These are phyloP conservation scores for Malassezia nana DNA, from an alignment of 1,284 basidiomycete genomes.

Conservation along the genomic window DNA sequence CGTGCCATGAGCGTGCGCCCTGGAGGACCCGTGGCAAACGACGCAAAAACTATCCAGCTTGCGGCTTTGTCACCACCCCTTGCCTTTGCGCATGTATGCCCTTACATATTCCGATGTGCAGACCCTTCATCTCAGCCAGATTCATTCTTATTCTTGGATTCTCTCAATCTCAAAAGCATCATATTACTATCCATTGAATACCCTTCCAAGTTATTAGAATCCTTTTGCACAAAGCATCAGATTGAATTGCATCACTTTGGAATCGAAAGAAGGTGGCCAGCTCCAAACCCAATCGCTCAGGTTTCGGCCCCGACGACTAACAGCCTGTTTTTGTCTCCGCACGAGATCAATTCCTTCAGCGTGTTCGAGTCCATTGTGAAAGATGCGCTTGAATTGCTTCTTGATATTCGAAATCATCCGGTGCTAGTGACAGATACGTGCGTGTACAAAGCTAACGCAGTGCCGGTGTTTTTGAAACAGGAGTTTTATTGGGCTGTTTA, in stretches of 20 bases:
- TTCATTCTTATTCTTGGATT: slow-evolving; percentile 25
- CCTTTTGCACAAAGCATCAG: slow-evolving; percentile 23
- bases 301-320: slow-evolving; percentile 3
- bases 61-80: slow-evolving; percentile 24
- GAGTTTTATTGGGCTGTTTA: slow-evolving; percentile 37
- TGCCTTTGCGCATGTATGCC: slow-evolving; percentile 31
- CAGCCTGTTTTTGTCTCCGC: slow-evolving; percentile 9
- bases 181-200: slow-evolving; percentile 36
- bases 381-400: slow-evolving; percentile 33
- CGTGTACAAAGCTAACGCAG: not conserved
- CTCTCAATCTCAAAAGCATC: slow-evolving; percentile 30
- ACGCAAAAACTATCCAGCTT: not conserved
- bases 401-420: slow-evolving; percentile 27
- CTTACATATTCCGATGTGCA: slow-evolving; percentile 34
- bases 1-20: not conserved
- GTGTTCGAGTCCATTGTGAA: slow-evolving; percentile 34
- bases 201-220: slow-evolving; percentile 23
- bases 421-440: slow-evolving; percentile 36
- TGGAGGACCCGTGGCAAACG: not conserved
- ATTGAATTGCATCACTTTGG: slow-evolving; percentile 37
- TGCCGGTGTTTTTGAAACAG: slow-evolving; percentile 40
- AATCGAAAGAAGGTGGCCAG: slow-evolving; percentile 20
- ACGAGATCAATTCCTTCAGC: slow-evolving; percentile 16
- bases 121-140: slow-evolving; percentile 18
- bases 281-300: slow-evolving; percentile 1